These are phyloP conservation scores for Chaetothyriales sp. DNA, from an alignment of 2,329 filamentous ascomycete genomes.

Conservation along the genomic window DNA sequence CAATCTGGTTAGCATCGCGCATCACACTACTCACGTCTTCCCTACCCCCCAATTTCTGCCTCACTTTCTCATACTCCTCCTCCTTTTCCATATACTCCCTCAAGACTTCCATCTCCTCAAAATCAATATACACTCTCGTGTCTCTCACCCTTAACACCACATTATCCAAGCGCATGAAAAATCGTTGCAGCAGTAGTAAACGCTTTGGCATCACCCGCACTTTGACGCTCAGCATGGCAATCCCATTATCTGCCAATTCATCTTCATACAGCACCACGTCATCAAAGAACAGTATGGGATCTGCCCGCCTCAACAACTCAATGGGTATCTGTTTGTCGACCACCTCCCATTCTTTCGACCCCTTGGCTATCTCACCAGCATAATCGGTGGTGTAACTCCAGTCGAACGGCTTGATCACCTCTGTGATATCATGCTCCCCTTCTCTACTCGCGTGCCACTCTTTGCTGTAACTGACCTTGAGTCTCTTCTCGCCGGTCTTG, in stretches of 20 bases:
- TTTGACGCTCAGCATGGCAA: conserved; percentile 80
- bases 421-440: conserved; percentile 73
- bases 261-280: conserved; percentile 94
- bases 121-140: conserved; percentile 85
- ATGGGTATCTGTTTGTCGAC: conserved; percentile 56
- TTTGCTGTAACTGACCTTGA: conserved; percentile 83
- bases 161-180: conserved; percentile 88
- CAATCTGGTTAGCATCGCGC: conserved; percentile 65
- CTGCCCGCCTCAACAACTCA: conserved; percentile 70
- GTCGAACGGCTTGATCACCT: conserved; percentile 91
- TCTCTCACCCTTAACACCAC: conserved; percentile 80
- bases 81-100: conserved; percentile 86
- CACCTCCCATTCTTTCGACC: conserved; percentile 26
- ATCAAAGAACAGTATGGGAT: conserved; percentile 94
- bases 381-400: conserved; percentile 95
- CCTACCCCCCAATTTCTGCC: conserved; percentile 49
- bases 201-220: conserved; percentile 82
- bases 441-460: conserved; percentile 69
- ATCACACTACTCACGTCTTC: conserved; percentile 65
- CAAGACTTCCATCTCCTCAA: conserved; percentile 62
- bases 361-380: conserved; percentile 48
- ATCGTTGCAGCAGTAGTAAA: conserved; percentile 67
- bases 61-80: conserved; percentile 62
- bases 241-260: conserved; percentile 94
- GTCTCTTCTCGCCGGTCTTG: conserved; percentile 81